A percentile compares a stretch with the other conserved stretches of the same genome.
phyloP scores from a whole-genome alignment of 139 green algal genomes.

The Chlamydomonas sphaeroides region DNA sequence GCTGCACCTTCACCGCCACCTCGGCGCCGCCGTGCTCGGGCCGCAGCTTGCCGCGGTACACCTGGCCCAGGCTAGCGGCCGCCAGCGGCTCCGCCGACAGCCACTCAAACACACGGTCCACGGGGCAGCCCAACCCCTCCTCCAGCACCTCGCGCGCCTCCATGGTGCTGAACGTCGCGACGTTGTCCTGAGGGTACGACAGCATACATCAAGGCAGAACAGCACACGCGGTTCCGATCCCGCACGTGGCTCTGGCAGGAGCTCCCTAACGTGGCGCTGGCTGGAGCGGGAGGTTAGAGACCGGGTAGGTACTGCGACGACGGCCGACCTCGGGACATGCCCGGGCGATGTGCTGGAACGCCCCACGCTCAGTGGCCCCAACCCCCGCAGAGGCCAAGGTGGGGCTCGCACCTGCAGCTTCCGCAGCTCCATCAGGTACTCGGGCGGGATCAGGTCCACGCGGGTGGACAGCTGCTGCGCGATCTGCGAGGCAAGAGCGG shows the following conservation, averaged over 20 bases:
- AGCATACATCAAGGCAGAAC: too few species aligned
- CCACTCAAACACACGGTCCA: slow-evolving; percentile 68
- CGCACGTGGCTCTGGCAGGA: too few species aligned
- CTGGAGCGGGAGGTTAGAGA: too few species aligned
- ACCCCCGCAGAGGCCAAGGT: too few species aligned
- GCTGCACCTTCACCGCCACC: slow-evolving; percentile 90
- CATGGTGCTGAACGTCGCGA: slow-evolving; percentile 62
- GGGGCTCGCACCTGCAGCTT: slow-evolving; percentile 50
- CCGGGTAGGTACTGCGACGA: too few species aligned
- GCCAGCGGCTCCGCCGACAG: slow-evolving; percentile 70
- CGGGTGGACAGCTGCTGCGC: slow-evolving; percentile 66
- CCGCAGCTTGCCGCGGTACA: slow-evolving; percentile 76
- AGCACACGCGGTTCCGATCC: too few species aligned
- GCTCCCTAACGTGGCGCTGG: too few species aligned
- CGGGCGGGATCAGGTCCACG: slow-evolving; percentile 61
- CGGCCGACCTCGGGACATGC: too few species aligned
- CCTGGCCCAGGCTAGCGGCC: slow-evolving; percentile 73
- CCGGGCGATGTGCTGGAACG: too few species aligned
- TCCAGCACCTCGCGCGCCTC: slow-evolving; percentile 61
- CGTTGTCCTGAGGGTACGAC: slow-evolving; percentile 64
- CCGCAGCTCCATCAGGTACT: slow-evolving; percentile 61
- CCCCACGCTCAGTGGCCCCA: too few species aligned
- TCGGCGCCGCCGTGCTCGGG: slow-evolving; percentile 63
- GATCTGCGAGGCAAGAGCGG: too few species aligned
- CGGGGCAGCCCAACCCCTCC: slow-evolving; percentile 43